Conservation (phyloP, 768 basidiomycete genomes). For the Termitomyces sp. region DNA sequence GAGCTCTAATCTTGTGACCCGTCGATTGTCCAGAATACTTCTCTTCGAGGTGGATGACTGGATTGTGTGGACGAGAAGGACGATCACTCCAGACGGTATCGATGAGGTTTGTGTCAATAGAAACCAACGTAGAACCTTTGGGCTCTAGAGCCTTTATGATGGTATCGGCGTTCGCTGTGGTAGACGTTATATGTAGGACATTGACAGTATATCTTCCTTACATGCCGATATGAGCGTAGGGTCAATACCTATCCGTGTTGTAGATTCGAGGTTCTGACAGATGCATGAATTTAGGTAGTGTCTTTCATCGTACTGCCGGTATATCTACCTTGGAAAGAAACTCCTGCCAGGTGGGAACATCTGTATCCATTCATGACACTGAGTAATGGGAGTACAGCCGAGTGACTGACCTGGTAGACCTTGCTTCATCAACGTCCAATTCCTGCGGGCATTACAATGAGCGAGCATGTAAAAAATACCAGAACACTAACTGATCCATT, state of each 20-base stretch:
- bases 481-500: conserved; percentile 63
- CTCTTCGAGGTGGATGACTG: conserved; percentile 65
- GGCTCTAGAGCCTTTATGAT: conserved; percentile 54
- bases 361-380: conserved; percentile 30
- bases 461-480: neutral
- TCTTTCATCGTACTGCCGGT: neutral
- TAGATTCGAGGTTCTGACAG: conserved; percentile 54
- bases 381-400: neutral
- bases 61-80: conserved; percentile 65
- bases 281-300: neutral
- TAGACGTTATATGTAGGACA: neutral
- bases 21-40: conserved; percentile 73
- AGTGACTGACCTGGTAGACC: conserved; percentile 65
- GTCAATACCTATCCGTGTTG: conserved; percentile 79
- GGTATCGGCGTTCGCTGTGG: conserved; percentile 59
- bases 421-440: conserved; percentile 93
- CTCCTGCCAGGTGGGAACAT: conserved; percentile 89
- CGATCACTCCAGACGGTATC: conserved; percentile 77
- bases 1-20: conserved; percentile 59
- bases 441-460: conserved; percentile 35
- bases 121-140: conserved; percentile 58
- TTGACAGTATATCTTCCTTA: conserved; percentile 23
- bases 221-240: conserved; percentile 68
- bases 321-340: conserved; percentile 65
- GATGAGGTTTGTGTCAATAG: conserved; percentile 69